Percentiles rank a stretch among this genome's conserved stretches.
phyloP scores from a whole-genome alignment of 371 early-diverging fungal genomes.

The Zychaea mexicana region DNA sequence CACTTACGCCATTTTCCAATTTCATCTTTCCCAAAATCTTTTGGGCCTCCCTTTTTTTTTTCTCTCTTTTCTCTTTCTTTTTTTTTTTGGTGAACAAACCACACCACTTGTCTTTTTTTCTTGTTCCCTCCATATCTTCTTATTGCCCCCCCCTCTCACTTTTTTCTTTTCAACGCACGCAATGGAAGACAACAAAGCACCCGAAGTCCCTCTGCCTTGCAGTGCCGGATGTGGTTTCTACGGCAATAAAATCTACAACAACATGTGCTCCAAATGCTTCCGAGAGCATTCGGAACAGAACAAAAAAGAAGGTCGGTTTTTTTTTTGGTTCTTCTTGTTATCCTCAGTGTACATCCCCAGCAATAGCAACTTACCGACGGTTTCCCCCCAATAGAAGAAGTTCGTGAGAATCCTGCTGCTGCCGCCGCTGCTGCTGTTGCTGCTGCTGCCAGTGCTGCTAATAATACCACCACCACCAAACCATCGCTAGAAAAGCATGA shows the following conservation, averaged over 20 bases:
- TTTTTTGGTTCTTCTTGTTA: too few species aligned
- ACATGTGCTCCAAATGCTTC: constrained; percentile 85
- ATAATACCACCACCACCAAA: neutral
- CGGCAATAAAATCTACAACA: constrained; percentile 64
- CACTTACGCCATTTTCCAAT: too few species aligned
- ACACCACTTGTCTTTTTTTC: too few species aligned
- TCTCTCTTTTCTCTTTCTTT: too few species aligned
- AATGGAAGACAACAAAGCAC: constrained; percentile 65
- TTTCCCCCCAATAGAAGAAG: too few species aligned
- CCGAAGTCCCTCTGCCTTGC: constrained; percentile 58
- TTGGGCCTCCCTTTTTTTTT: too few species aligned
- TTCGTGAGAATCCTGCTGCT: neutral
- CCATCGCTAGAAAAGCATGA: constrained; percentile 9
- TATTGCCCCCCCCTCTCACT: constrained; percentile 1
- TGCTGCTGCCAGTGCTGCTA: too few species aligned
- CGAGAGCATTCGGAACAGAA: constrained; percentile 23
- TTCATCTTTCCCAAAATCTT: too few species aligned
- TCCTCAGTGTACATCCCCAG: too few species aligned
- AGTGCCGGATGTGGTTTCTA: constrained; percentile 73
- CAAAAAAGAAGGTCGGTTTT: neutral
- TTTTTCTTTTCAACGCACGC: neutral
- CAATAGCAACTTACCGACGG: too few species aligned
- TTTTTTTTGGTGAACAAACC: too few species aligned
- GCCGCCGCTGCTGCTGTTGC: too few species aligned
- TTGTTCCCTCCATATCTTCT: neutral